Percentiles rank a stretch among this genome's conserved stretches.
Evolutionary conservation across 305 asterid genomes (phyloP).

Genomic region (Solanum hybrid): DNA sequence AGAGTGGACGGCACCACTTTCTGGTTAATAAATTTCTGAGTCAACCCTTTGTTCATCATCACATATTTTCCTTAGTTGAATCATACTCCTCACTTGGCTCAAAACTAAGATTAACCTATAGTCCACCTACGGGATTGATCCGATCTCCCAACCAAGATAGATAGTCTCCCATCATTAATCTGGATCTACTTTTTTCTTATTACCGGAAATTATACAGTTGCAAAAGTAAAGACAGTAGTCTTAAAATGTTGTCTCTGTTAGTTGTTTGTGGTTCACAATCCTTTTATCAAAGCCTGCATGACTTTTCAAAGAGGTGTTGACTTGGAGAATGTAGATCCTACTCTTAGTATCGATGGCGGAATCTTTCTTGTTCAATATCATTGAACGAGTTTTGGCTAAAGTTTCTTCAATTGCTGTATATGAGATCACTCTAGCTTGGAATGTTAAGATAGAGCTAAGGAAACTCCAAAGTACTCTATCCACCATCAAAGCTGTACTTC

Average conservation of each 20-base stretch:
- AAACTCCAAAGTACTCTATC: conserved; percentile 37
- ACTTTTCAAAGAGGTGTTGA: background rate
- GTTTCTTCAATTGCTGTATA: conserved; percentile 24
- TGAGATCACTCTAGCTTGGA: conserved; percentile 31
- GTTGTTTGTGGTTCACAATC: background rate
- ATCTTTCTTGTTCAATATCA: conserved; percentile 30
- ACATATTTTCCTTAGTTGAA: background rate
- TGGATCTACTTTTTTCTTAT: background rate
- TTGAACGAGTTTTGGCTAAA: conserved; percentile 27
- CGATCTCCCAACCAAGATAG: background rate
- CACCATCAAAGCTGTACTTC: conserved; percentile 44
- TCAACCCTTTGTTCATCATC: background rate
- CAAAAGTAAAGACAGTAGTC: background rate
- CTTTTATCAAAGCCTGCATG: background rate
- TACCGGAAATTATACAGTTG: background rate
- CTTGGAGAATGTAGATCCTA: background rate
- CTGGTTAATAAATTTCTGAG: background rate
- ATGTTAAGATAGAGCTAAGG: conserved; percentile 22
- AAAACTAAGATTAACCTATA: background rate
- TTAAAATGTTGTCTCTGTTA: background rate
- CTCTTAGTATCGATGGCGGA: conserved; percentile 25
- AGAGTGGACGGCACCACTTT: background rate
- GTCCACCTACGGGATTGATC: background rate
- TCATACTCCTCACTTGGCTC: background rate
- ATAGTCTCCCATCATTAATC: background rate